Evolutionary conservation across 2,329 filamentous ascomycete genomes (phyloP).

Genomic region (Magnaporthiopsis rhizophila): DNA sequence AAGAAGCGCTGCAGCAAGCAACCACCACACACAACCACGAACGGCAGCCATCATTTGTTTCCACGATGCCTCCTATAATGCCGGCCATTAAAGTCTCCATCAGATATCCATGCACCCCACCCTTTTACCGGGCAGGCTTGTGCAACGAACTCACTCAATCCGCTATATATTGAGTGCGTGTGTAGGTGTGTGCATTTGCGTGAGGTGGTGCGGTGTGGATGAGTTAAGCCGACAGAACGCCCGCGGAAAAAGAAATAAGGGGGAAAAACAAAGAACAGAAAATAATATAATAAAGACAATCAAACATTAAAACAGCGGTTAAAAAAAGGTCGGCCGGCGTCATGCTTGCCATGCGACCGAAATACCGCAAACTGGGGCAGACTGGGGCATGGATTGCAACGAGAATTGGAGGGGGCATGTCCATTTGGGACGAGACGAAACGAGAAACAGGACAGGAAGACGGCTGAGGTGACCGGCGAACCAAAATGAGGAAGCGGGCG

Average conservation of each 20-base stretch:
- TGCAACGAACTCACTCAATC: background rate
- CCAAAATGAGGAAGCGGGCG: background rate
- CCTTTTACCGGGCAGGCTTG: background rate
- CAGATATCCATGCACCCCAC: background rate
- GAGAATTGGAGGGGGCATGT: background rate
- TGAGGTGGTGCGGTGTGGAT: background rate
- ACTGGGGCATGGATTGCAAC: background rate
- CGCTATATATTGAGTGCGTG: background rate
- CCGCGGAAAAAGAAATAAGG: background rate
- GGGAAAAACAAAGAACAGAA: background rate
- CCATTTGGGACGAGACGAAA: background rate
- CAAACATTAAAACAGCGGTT: background rate
- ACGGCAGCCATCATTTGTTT: background rate
- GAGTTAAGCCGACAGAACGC: background rate
- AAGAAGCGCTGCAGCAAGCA: too few species aligned
- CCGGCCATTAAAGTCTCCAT: background rate
- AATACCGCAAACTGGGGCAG: background rate
- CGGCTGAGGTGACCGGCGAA: background rate
- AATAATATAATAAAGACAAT: background rate
- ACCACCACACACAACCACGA: background rate
- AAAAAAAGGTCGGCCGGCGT: background rate
- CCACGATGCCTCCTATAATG: background rate
- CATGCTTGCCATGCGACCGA: too few species aligned
- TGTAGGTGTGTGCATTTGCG: background rate
- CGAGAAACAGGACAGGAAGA: background rate